Evolutionary conservation across 2,329 filamentous ascomycete genomes (phyloP).

Genomic region (Stachybotrys elegans): DNA sequence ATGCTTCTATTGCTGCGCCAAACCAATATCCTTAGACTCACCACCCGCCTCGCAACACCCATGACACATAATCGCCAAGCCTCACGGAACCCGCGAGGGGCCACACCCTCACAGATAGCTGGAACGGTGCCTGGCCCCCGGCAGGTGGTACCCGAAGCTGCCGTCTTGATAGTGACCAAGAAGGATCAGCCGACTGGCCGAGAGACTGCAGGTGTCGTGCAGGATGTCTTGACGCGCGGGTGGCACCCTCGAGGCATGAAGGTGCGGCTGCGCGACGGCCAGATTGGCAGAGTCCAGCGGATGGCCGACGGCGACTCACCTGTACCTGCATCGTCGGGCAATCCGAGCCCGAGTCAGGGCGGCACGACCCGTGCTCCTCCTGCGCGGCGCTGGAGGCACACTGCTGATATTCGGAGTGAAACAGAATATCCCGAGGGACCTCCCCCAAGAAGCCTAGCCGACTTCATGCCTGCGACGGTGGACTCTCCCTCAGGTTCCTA

Average conservation of each 20-base stretch:
- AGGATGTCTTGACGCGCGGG: slow-evolving; percentile 64
- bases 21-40: too few species aligned
- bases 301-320: slow-evolving; percentile 32
- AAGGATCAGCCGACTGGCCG: slow-evolving; percentile 69
- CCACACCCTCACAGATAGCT: slow-evolving; percentile 28
- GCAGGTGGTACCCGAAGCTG: slow-evolving; percentile 55
- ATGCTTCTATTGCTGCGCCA: too few species aligned
- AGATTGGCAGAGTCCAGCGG: slow-evolving; percentile 68
- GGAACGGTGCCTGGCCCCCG: slow-evolving; percentile 39
- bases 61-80: too few species aligned
- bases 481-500: slow-evolving; percentile 12
- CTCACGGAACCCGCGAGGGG: too few species aligned
- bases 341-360: slow-evolving; percentile 3
- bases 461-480: slow-evolving; percentile 40
- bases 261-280: slow-evolving; percentile 65
- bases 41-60: too few species aligned
- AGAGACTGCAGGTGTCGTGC: slow-evolving; percentile 62
- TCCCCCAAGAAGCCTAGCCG: slow-evolving; percentile 36
- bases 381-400: slow-evolving; percentile 25
- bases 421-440: slow-evolving; percentile 32
- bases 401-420: slow-evolving; percentile 28
- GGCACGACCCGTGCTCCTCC: slow-evolving; percentile 7
- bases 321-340: slow-evolving; percentile 1
- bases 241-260: slow-evolving; percentile 78
- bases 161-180: slow-evolving; percentile 71